Percentiles rank a stretch among this genome's conserved stretches.
phyloP scores from a whole-genome alignment of 306 rosid genomes.

The Lathyrus aphaca region DNA sequence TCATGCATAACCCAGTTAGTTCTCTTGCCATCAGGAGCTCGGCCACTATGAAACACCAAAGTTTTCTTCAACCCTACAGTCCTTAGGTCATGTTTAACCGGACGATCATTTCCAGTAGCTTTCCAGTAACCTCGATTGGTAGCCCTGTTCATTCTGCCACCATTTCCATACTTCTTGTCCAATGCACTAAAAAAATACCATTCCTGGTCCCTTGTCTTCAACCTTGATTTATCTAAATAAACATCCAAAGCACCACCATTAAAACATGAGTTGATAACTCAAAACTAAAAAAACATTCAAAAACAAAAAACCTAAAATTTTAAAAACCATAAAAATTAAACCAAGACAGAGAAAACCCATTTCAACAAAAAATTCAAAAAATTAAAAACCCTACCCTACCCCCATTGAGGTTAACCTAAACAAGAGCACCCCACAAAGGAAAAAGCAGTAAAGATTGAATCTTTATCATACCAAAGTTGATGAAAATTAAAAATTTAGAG shows the following conservation, averaged over 20 bases:
- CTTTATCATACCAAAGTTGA: not conserved
- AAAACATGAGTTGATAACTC: not conserved
- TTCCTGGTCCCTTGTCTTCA: constrained; percentile 99
- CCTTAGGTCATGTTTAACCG: constrained; percentile 66
- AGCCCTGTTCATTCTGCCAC: constrained; percentile 99
- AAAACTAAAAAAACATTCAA: not conserved
- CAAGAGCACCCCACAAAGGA: not conserved
- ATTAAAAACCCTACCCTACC: constrained; percentile 4
- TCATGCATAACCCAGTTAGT: constrained; percentile 99
- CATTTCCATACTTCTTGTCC: constrained; percentile 98
- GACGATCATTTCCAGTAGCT: constrained; percentile 95
- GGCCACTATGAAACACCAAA: constrained; percentile 91
- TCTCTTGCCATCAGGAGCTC: constrained; percentile 93
- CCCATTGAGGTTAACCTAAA: constrained; percentile 11
- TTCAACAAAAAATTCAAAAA: not conserved
- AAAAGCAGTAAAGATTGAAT: not conserved
- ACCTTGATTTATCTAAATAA: constrained; percentile 77
- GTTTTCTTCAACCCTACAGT: constrained; percentile 90
- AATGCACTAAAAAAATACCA: constrained; percentile 95
- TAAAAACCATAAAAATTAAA: not conserved
- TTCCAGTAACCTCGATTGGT: constrained; percentile 94
- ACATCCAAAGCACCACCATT: constrained; percentile 31
- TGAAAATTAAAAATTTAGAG: not conserved
- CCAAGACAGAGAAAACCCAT: constrained; percentile 25
- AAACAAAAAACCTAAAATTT: not conserved